Conservation (phyloP, 352 stramenopile species). For the Paralagenidium karlingii region DNA sequence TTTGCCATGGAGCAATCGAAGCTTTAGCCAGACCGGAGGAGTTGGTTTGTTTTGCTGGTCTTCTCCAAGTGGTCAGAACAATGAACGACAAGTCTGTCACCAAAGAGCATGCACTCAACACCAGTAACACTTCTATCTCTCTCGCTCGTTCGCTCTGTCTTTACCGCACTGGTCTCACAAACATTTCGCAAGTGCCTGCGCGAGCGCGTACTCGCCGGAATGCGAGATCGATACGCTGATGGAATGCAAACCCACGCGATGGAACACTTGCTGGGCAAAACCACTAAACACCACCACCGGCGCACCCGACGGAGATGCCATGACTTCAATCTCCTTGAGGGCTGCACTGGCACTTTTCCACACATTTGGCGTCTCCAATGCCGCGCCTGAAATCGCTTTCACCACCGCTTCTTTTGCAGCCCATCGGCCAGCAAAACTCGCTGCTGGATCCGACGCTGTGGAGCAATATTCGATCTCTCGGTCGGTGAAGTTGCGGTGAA, state of each 20-base stretch:
- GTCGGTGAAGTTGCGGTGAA: slow-evolving; percentile 82
- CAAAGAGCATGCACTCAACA: too few species aligned
- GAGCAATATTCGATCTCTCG: slow-evolving; percentile 80
- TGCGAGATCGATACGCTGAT: slow-evolving; percentile 84
- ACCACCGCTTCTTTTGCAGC: slow-evolving; percentile 82
- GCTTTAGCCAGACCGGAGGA: too few species aligned
- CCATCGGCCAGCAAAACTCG: slow-evolving; percentile 83
- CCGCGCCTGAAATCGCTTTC: slow-evolving; percentile 79
- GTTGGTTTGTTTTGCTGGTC: too few species aligned
- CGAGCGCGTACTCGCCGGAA: slow-evolving; percentile 77
- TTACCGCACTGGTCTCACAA: too few species aligned
- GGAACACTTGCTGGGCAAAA: slow-evolving; percentile 64
- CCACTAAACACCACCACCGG: slow-evolving; percentile 66
- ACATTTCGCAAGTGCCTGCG: slow-evolving; percentile 76
- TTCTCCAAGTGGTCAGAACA: too few species aligned
- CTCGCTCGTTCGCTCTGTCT: too few species aligned
- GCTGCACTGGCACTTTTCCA: slow-evolving; percentile 63
- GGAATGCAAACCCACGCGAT: slow-evolving; percentile 51
- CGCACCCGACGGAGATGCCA: slow-evolving; percentile 61
- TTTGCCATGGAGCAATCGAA: too few species aligned
- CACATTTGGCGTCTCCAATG: slow-evolving; percentile 43
- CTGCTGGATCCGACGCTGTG: slow-evolving; percentile 49
- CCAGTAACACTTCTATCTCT: too few species aligned
- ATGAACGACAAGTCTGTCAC: too few species aligned
- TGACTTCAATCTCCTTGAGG: slow-evolving; percentile 78